Conservation (phyloP, 1,284 basidiomycete genomes). For the Cutaneotrichosporon mucoides region DNA sequence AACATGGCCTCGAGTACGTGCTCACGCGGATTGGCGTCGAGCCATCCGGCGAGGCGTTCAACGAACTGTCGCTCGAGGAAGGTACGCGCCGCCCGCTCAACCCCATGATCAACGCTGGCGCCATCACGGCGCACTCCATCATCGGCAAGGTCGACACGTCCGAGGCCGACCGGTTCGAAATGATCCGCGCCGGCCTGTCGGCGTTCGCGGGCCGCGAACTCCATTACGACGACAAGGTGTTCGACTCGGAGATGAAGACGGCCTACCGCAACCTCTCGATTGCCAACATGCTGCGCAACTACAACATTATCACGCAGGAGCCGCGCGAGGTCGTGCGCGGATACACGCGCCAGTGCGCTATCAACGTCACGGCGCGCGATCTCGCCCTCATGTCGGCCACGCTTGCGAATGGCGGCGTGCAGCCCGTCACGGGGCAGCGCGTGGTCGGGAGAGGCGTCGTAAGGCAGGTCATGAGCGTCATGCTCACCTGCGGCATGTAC, state of each 20-base stretch:
- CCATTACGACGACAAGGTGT: slow-evolving; percentile 11
- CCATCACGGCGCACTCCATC: slow-evolving; percentile 14
- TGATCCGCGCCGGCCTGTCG: slow-evolving; percentile 11
- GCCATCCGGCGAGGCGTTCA: slow-evolving; percentile 21
- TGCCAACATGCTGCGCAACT: slow-evolving; percentile 21
- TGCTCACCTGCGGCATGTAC: slow-evolving; percentile 23
- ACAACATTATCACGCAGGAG: slow-evolving; percentile 6
- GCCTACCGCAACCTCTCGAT: slow-evolving; percentile 17
- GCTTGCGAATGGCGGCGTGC: slow-evolving; percentile 18
- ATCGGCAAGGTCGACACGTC: slow-evolving; percentile 1
- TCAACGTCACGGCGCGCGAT: slow-evolving; percentile 16
- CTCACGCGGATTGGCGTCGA: slow-evolving; percentile 12
- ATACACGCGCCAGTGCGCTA: slow-evolving; percentile 20
- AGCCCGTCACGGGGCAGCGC: slow-evolving; percentile 17
- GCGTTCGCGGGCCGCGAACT: slow-evolving; percentile 18
- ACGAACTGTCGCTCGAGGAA: slow-evolving; percentile 15
- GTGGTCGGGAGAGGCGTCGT: slow-evolving; percentile 15
- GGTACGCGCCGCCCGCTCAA: slow-evolving; percentile 15
- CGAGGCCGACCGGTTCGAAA: slow-evolving; percentile 10
- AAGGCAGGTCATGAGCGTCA: slow-evolving; percentile 16
- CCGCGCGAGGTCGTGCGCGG: slow-evolving; percentile 10
- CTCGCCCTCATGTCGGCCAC: slow-evolving; percentile 20
- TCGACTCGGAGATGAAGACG: slow-evolving; percentile 10
- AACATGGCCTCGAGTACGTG: slow-evolving; percentile 10
- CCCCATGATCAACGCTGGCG: slow-evolving; percentile 23